Evolutionary conservation across 345 rosid species (phyloP).

Genomic region (Adansonia digitata): DNA sequence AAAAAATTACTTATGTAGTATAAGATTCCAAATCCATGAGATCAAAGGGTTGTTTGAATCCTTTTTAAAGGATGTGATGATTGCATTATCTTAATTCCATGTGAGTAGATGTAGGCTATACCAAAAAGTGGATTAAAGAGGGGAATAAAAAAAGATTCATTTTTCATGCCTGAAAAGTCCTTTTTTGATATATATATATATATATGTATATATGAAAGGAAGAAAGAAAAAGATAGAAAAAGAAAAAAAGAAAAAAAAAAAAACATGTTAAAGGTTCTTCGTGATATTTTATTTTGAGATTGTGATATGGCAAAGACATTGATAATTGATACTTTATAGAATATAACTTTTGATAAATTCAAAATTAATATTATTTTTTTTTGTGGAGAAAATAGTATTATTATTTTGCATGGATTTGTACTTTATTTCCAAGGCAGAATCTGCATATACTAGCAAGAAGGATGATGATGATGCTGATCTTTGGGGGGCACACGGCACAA

Average conservation of each 20-base stretch:
- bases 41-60: conserved; percentile 17
- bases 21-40: conserved; percentile 35
- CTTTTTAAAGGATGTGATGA: conserved; percentile 28
- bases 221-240: neutral
- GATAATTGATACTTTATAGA: no score
- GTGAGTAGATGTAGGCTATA: conserved; percentile 16
- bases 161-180: conserved; percentile 3
- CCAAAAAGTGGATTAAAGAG: conserved; percentile 1
- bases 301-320: neutral
- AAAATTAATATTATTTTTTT: neutral
- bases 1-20: neutral
- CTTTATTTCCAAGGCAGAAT: neutral
- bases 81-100: conserved; percentile 32
- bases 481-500: neutral
- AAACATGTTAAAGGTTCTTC: neutral
- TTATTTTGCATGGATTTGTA: neutral
- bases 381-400: neutral
- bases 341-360: neutral
- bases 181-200: neutral
- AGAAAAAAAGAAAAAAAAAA: neutral
- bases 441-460: neutral
- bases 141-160: neutral
- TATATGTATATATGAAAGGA: neutral
- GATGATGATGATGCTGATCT: neutral
- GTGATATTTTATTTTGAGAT: neutral